phyloP scores from a whole-genome alignment of 495 filamentous ascomycete species.

The Trichoderma reesei region DNA sequence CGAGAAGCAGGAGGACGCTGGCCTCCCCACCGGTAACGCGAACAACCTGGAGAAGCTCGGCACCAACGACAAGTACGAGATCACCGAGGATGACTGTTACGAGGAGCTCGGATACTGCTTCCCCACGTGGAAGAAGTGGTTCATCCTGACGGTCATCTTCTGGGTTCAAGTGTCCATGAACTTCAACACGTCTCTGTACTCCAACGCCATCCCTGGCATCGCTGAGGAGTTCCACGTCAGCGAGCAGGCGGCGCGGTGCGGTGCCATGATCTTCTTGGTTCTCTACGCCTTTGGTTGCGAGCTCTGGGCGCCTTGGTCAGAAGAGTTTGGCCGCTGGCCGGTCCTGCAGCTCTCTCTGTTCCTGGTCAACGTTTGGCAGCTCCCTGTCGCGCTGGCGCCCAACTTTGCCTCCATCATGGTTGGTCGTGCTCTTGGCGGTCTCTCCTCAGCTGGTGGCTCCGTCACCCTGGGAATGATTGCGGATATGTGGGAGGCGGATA shows the following conservation, averaged over 20 bases:
- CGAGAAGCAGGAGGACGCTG: neutral
- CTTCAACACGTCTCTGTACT: slow-evolving; percentile 68
- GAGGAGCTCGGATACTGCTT: slow-evolving; percentile 58
- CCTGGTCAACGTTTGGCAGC: slow-evolving; percentile 66
- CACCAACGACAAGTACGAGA: slow-evolving; percentile 39
- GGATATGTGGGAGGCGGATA: slow-evolving; percentile 65
- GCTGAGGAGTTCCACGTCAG: slow-evolving; percentile 53
- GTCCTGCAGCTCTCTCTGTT: slow-evolving; percentile 60
- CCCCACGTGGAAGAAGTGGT: slow-evolving; percentile 63
- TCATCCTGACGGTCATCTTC: slow-evolving; percentile 63
- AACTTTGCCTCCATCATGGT: slow-evolving; percentile 60
- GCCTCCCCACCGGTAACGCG: neutral
- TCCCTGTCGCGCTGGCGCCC: slow-evolving; percentile 60
- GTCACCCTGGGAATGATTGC: slow-evolving; percentile 78
- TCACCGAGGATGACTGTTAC: slow-evolving; percentile 54
- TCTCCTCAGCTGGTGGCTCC: slow-evolving; percentile 66
- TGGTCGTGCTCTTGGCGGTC: slow-evolving; percentile 56
- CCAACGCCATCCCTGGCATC: slow-evolving; percentile 53
- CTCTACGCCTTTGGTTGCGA: slow-evolving; percentile 73
- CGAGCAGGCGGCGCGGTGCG: slow-evolving; percentile 52
- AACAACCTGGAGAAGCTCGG: slow-evolving; percentile 9
- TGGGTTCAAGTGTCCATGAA: slow-evolving; percentile 76
- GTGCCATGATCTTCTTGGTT: slow-evolving; percentile 62
- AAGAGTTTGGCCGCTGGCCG: slow-evolving; percentile 67
- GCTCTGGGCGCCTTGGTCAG: slow-evolving; percentile 74